These are phyloP conservation scores for Rutstroemia sydowiana DNA, from an alignment of 2,329 filamentous ascomycete genomes.

Conservation along the genomic window DNA sequence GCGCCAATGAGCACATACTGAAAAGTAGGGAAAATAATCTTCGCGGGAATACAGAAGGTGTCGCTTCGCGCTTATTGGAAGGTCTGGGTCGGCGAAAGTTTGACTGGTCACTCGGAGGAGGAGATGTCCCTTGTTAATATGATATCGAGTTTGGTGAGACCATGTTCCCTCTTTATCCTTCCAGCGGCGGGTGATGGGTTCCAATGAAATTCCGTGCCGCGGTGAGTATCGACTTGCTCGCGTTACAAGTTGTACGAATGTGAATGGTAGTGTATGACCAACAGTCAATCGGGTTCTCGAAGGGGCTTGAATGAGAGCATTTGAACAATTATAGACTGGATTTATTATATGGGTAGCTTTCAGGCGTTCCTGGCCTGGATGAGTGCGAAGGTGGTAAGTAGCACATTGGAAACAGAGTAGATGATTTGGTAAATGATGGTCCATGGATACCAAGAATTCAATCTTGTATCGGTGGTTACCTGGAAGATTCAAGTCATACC, in stretches of 20 bases:
- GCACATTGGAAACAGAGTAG: slow-evolving; percentile 53
- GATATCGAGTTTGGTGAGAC: slow-evolving; percentile 48
- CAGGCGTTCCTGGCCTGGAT: slow-evolving; percentile 45
- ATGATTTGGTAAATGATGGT: slow-evolving; percentile 44
- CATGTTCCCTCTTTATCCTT: slow-evolving; percentile 36
- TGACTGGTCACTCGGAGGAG: slow-evolving; percentile 51
- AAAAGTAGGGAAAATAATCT: slow-evolving; percentile 56
- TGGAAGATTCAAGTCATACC: slow-evolving; percentile 34
- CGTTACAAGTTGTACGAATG: slow-evolving; percentile 50
- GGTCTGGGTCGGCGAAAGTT: slow-evolving; percentile 42
- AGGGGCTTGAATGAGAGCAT: slow-evolving; percentile 41
- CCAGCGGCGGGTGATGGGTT: slow-evolving; percentile 46
- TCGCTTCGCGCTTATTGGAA: slow-evolving; percentile 45
- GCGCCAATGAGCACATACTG: slow-evolving; percentile 54
- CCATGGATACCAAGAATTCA: slow-evolving; percentile 44
- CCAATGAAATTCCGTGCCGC: slow-evolving; percentile 39
- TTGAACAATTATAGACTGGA: slow-evolving; percentile 49
- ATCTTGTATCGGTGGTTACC: slow-evolving; percentile 39
- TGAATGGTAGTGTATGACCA: slow-evolving; percentile 47
- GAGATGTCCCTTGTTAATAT: slow-evolving; percentile 45
- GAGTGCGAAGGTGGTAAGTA: slow-evolving; percentile 45
- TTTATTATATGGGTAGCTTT: slow-evolving; percentile 47
- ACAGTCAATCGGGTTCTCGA: slow-evolving; percentile 47
- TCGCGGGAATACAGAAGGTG: slow-evolving; percentile 51
- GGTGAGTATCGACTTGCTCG: slow-evolving; percentile 41